These are phyloP conservation scores for Puccinia hordei DNA, from an alignment of 1,284 basidiomycete species.

Conservation along the genomic window DNA sequence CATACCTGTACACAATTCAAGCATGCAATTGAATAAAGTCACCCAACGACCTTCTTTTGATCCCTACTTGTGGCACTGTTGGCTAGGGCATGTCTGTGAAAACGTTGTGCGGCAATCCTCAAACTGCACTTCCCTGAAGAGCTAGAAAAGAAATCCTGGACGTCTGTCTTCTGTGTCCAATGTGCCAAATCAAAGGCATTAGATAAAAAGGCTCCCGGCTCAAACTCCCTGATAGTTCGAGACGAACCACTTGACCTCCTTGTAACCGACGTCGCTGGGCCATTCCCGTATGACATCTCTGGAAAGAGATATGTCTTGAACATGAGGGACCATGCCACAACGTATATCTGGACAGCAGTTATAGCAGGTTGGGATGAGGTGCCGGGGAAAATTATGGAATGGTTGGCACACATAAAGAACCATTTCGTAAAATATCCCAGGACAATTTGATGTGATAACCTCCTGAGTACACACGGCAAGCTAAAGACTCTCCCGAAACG, in stretches of 20 bases:
- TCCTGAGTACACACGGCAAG: neutral
- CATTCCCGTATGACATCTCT: neutral
- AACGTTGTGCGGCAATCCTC: neutral
- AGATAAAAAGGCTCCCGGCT: neutral
- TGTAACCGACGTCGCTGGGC: neutral
- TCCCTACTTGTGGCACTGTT: neutral
- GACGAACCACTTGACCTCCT: neutral
- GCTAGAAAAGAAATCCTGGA: neutral
- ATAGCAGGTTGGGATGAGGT: neutral
- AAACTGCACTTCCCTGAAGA: neutral
- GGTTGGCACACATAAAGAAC: neutral
- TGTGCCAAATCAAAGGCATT: neutral
- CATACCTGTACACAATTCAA: neutral
- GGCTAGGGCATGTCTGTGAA: neutral
- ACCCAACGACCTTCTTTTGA: neutral
- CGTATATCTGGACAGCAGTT: neutral
- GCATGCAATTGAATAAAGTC: neutral
- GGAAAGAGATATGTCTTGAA: neutral
- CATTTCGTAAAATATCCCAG: neutral
- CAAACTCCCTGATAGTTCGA: neutral
- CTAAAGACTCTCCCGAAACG: neutral
- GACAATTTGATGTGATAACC: neutral
- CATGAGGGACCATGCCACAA: slow-evolving; percentile 6
- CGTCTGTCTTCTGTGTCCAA: neutral
- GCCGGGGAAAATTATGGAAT: neutral